Evolutionary conservation across 768 basidiomycete genomes (phyloP), one percentile per base, ranked within the genome.

Genomic region (Termitomyces titanicus): DNA sequence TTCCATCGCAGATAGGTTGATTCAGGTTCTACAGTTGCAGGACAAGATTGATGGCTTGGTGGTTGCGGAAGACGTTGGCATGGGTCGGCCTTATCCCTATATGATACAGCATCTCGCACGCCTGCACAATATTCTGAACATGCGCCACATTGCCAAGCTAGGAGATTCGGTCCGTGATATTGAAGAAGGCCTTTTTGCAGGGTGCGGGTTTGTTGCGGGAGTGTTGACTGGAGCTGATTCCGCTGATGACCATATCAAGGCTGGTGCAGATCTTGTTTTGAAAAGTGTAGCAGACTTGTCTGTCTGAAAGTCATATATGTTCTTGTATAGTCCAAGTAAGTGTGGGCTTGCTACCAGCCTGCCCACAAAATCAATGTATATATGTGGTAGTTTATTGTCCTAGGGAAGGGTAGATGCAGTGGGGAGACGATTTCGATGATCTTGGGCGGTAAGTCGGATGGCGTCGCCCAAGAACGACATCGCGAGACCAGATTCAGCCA

Each of bases 101-200:
- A 57, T 57, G 56, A 57, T 57, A 3, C 56, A 57, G 38, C 39
- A 57, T 34, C 56, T 57, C 10, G 56, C 56, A 12, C 56, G 51
- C 40, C 47, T 35, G 11, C 56, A 57, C 15, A 39, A 49, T 9
- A 53, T 57, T 27, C 22, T 57, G 45, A 47, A 57, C 27, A 57
- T 57, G 56, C 50, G 39, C 27, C 45, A 53, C 13, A 37, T 57
- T 15, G 56, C 51, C 5, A 57, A 57, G 51, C 4, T 57, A 6
- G 56, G 56, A 34, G 56, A 57, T 33, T 42, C 56, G 7, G 51
- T 53, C 20, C 56, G 56, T 20, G 56, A 57, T 15, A 48, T 57
- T 29, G 51, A 57, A 39, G 56, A 57, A 42, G 56, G 56, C 7
- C 56, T 51, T 33, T 53, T 53, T 37, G 47, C 56, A 12, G 56